Conservation (phyloP, 345 rosid genomes). For the Geranium rotundifolium region DNA sequence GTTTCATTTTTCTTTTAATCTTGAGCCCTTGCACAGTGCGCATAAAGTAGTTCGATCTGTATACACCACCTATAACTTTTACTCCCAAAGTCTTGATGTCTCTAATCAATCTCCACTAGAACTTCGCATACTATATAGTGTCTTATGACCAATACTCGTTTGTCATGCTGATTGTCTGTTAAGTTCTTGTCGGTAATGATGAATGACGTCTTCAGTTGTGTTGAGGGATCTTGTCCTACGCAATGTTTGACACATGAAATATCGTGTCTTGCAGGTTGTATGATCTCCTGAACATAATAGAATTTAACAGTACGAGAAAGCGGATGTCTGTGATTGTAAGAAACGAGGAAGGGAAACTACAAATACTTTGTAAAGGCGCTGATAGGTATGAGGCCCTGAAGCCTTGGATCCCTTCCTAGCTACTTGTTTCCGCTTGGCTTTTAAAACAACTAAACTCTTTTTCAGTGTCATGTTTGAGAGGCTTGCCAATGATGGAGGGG, state of each 20-base stretch:
- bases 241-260: not conserved
- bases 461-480: conserved; percentile 86
- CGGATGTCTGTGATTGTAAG: conserved; percentile 87
- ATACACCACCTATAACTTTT: no score
- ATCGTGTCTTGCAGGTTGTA: conserved; percentile 43
- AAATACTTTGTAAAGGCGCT: conserved; percentile 75
- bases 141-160: no score
- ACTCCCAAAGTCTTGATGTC: no score
- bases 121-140: no score
- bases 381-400: conserved; percentile 50
- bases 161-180: no score
- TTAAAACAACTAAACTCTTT: conserved; percentile 1
- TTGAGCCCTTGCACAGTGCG: no score
- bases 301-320: conserved; percentile 71
- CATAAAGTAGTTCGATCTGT: not conserved
- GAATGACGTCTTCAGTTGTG: no score
- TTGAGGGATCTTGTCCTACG: no score
- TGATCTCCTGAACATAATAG: conserved; percentile 55
- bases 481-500: conserved; percentile 45
- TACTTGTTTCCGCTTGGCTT: conserved; percentile 3
- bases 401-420: not conserved
- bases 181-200: not conserved
- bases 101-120: no score
- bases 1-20: no score
- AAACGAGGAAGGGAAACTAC: conserved; percentile 48